Evolutionary conservation across 179 eudicot genomes (phyloP), one percentile per base, ranked within the genome.

Genomic region (Beta macrorhiza): DNA sequence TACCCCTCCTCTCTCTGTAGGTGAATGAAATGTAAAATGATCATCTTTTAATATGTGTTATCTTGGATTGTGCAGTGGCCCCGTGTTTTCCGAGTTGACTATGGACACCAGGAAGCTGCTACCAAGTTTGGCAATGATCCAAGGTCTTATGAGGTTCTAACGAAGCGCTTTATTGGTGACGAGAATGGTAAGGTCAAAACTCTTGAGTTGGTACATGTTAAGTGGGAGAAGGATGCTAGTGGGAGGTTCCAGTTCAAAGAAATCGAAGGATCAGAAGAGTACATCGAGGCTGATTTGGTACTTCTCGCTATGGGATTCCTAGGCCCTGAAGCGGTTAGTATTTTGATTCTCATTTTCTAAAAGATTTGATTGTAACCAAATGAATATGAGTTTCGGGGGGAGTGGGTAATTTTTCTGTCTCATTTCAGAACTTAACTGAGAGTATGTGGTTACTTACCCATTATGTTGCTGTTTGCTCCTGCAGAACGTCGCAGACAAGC

Each of bases 221-320:
- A 88, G 58, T 91, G 99, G 99, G 98, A 90, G 90, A 97, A 97
- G 86, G 99, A 97, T 84, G 93, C 89, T 12, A 87, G 87, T 80
- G 99, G 99, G 69, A 90, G 68, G 83, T 94, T 94, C 76, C 97
- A 92, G 79, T 91, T 86, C 71, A 90, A 92, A 85, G 98, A 97
- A 89, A 84, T 97, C 53, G 97, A 93, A 83, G 98, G 98, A 68
- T 85, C 93, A 2, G 87, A 82, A 86, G 97, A 97, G 90, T 87
- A 87, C 22, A 83, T 97, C 53, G 94, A 88, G 86, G 95, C 97
- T 5, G 99, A 97, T 82, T 83, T 97, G 51, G 98, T 95, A 72
- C 89, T 97, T 56, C 87, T 97, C 61, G 99, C 99, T 67, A 93
- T 93, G 99, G 99, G 99, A 37, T 97, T 94, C 88, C 97, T 97